Conservation (phyloP, 768 basidiomycete species). For the Serendipita sp. region DNA sequence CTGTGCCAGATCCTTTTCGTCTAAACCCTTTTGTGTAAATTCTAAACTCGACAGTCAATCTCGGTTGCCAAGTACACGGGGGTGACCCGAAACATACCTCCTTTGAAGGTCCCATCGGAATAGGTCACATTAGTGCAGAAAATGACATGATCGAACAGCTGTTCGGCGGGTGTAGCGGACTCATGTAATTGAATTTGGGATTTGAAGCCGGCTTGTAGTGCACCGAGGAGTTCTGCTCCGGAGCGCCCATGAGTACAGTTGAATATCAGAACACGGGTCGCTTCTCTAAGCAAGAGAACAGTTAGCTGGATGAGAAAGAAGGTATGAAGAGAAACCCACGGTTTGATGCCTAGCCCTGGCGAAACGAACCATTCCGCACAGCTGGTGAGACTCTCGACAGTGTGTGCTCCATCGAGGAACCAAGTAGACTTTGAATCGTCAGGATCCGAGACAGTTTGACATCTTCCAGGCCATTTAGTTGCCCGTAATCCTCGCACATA, state of each 20-base stretch:
- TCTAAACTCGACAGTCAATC: constrained; percentile 31
- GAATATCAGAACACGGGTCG: constrained; percentile 60
- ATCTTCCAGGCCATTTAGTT: constrained; percentile 87
- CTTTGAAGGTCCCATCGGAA: constrained; percentile 73
- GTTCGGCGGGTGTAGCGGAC: constrained; percentile 20
- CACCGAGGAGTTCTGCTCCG: constrained; percentile 49
- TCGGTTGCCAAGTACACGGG: constrained; percentile 6
- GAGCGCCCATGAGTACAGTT: constrained; percentile 90
- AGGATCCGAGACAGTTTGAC: constrained; percentile 66
- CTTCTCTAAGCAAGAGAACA: constrained; percentile 15
- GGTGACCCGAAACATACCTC: constrained; percentile 36
- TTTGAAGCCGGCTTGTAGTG: constrained; percentile 21
- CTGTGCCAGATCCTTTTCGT: constrained; percentile 42
- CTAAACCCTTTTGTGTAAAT: constrained; percentile 52
- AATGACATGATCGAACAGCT: constrained; percentile 70
- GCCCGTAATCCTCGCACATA: constrained; percentile 48
- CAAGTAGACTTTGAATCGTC: constrained; percentile 40
- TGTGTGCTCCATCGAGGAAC: constrained; percentile 95
- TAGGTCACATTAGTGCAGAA: constrained; percentile 98
- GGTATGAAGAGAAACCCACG: background rate
- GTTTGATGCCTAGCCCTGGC: constrained; percentile 34
- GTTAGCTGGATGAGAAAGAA: background rate
- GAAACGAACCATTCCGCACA: constrained; percentile 81
- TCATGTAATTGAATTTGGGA: constrained; percentile 14
- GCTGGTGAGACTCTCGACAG: constrained; percentile 71